Evolutionary conservation across 2,329 filamentous ascomycete genomes (phyloP).

Genomic region (Fusarium irregulare): DNA sequence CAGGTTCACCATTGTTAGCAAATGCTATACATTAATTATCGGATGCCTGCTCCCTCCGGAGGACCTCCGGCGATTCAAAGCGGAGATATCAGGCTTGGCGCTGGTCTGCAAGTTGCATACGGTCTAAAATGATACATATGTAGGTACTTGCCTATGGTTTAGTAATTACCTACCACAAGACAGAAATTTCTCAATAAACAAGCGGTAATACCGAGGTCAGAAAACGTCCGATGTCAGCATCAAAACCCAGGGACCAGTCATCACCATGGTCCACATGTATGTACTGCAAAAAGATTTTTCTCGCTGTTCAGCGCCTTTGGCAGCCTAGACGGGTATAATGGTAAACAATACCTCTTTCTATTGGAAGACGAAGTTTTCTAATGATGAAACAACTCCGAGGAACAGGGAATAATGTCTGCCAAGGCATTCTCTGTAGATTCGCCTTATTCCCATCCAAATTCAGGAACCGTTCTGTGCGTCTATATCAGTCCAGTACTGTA

Average conservation of each 20-base stretch:
- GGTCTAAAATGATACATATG: not conserved
- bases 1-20: not conserved
- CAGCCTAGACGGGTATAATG: not conserved
- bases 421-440: not conserved
- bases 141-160: not conserved
- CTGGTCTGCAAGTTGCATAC: not conserved
- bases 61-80: constrained; percentile 5
- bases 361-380: not conserved
- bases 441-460: not conserved
- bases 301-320: not conserved
- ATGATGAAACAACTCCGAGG: not conserved
- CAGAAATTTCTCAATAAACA: not conserved
- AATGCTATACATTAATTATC: not conserved
- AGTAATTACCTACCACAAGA: not conserved
- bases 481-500: not conserved
- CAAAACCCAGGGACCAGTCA: not conserved
- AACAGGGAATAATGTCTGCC: not conserved
- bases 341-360: not conserved
- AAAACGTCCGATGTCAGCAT: not conserved
- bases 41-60: constrained; percentile 11
- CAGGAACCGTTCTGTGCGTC: not conserved
- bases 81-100: not conserved
- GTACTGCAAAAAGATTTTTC: constrained; percentile 3
- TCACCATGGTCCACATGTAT: constrained; percentile 5
- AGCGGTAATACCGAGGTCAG: not conserved